A percentile compares a stretch with the other conserved stretches of the same genome.
phyloP scores from a whole-genome alignment of 176 grass and related monocot genomes.

The Carex littledalei region DNA sequence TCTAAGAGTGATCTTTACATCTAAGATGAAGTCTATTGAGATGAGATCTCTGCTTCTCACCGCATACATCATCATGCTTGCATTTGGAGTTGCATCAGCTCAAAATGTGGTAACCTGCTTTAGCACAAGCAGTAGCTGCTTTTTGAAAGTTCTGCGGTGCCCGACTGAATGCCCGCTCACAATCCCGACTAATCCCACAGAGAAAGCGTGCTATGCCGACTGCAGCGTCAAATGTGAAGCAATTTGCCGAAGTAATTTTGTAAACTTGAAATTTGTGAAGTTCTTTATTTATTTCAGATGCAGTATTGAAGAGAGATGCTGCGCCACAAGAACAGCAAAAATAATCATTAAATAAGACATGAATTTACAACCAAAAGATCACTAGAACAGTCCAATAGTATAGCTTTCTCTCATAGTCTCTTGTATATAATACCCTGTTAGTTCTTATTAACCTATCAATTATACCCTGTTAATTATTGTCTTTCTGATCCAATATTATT shows the following conservation, averaged over 20 bases:
- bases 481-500: not conserved
- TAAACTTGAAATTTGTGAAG: not conserved
- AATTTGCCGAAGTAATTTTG: slow-evolving; percentile 24
- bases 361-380: not conserved
- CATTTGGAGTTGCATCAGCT: slow-evolving; percentile 10
- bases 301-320: not conserved
- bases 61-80: not conserved
- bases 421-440: not conserved
- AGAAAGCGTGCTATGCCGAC: slow-evolving; percentile 26
- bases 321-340: not conserved
- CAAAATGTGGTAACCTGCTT: slow-evolving; percentile 13
- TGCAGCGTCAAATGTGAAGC: slow-evolving; percentile 30
- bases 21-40: not conserved
- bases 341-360: not conserved
- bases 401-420: not conserved
- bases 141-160: slow-evolving; percentile 7
- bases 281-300: not conserved
- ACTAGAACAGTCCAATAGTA: not conserved
- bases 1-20: not conserved
- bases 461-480: not conserved
- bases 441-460: not conserved
- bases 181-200: slow-evolving; percentile 8
- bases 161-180: slow-evolving; percentile 11
- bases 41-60: not conserved
- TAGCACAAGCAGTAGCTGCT: not conserved